A percentile compares a stretch with the other conserved stretches of the same genome.
Conservation (phyloP, 2,329 filamentous ascomycete species). For the Neurospora crassa region DNA sequence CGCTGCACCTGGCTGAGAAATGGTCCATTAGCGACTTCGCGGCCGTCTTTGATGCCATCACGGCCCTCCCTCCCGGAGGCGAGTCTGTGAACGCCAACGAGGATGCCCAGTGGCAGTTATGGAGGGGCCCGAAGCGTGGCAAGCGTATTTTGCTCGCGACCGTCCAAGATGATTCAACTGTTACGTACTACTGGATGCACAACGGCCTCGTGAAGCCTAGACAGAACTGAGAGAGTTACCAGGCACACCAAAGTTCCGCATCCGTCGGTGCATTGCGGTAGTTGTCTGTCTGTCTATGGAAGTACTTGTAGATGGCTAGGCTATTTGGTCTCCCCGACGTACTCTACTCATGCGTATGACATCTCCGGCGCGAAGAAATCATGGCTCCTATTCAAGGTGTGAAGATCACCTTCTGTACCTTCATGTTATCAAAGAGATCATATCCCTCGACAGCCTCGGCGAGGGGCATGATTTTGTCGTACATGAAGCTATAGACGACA, state of each 20-base stretch:
- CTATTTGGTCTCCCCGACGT: neutral
- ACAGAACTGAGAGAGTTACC: constrained; percentile 51
- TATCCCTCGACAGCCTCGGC: constrained; percentile 58
- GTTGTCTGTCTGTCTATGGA: neutral
- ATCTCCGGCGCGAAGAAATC: neutral
- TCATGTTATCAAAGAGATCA: constrained; percentile 62
- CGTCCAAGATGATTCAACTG: constrained; percentile 69
- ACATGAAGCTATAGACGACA: constrained; percentile 53
- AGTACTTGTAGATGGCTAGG: neutral
- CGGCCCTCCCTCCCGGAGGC: constrained; percentile 30
- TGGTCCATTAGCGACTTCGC: constrained; percentile 60
- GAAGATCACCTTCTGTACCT: constrained; percentile 67
- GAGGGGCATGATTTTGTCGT: constrained; percentile 64
- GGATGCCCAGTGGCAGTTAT: constrained; percentile 27
- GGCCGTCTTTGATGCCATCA: constrained; percentile 57
- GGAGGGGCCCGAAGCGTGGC: constrained; percentile 35
- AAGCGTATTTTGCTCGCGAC: constrained; percentile 69
- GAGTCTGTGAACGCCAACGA: constrained; percentile 14
- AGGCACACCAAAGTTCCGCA: neutral
- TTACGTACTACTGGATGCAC: constrained; percentile 78
- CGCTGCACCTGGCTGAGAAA: constrained; percentile 62
- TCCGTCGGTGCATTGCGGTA: neutral
- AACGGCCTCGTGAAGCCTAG: constrained; percentile 81
- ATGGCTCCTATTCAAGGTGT: constrained; percentile 29
- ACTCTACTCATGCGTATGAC: neutral